Evolutionary conservation across 371 early-diverging fungal species (phyloP).

Genomic region (Capillidium rhysosporum): DNA sequence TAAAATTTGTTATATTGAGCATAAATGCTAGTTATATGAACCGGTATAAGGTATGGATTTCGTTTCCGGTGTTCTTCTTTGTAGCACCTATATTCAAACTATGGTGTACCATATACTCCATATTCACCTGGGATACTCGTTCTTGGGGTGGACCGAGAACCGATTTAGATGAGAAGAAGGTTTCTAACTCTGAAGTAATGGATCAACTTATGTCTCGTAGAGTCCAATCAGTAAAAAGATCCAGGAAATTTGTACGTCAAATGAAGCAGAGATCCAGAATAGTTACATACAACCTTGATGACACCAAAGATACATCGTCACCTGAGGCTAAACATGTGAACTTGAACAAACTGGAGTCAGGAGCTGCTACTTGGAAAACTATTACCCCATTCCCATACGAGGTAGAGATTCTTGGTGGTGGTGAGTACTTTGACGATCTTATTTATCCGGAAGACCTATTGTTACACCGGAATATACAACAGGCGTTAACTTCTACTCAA

Average conservation of each 20-base stretch:
- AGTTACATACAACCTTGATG: not conserved
- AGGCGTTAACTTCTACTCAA: no score
- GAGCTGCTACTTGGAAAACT: not conserved
- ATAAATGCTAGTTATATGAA: slow-evolving; percentile 6
- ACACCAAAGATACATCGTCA: not conserved
- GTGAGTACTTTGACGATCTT: slow-evolving; percentile 3
- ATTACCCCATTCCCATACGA: slow-evolving; percentile 4
- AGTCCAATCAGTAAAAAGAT: not conserved
- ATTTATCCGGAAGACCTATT: not conserved
- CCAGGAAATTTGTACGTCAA: not conserved
- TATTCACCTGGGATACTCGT: slow-evolving; percentile 5
- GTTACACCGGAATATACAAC: not conserved
- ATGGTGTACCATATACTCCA: slow-evolving; percentile 6
- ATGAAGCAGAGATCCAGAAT: not conserved
- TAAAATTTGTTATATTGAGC: not conserved
- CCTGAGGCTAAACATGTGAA: not conserved
- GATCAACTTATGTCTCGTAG: slow-evolving; percentile 1
- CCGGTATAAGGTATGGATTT: not conserved
- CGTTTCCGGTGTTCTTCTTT: slow-evolving; percentile 6
- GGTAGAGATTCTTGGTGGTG: slow-evolving; percentile 3
- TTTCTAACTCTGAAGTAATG: not conserved
- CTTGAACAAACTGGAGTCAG: not conserved
- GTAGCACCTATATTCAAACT: slow-evolving; percentile 2
- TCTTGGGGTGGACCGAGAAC: slow-evolving; percentile 5
- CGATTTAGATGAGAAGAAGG: not conserved